Percentiles rank a stretch among this genome's conserved stretches.
Evolutionary conservation across 768 basidiomycete genomes (phyloP).

Genomic region (Panellus pusillus): DNA sequence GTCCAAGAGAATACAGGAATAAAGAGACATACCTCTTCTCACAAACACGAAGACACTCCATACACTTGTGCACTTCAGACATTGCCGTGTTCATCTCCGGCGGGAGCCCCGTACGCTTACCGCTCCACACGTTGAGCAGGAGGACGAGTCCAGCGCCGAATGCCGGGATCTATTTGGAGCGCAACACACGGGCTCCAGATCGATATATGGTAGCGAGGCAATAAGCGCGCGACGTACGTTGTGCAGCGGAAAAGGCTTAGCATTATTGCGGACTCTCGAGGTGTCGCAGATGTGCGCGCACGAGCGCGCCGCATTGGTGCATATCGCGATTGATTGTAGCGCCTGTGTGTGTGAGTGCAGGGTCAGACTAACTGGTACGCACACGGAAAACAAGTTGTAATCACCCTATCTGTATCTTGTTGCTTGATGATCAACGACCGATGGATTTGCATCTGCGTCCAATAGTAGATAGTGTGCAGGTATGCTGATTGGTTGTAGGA

Average conservation of each 20-base stretch:
- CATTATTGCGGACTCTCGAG: conserved; percentile 31
- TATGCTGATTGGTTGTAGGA: too few relatives aligned
- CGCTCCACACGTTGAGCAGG: conserved; percentile 67
- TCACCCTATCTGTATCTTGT: too few relatives aligned
- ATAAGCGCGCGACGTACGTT: too few relatives aligned
- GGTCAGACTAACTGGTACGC: too few relatives aligned
- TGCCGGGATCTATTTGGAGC: conserved; percentile 30
- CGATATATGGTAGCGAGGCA: too few relatives aligned
- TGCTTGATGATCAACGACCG: too few relatives aligned
- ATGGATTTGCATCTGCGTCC: too few relatives aligned
- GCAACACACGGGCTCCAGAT: too few relatives aligned
- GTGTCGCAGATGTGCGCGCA: conserved; percentile 69
- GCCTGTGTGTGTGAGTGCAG: too few relatives aligned
- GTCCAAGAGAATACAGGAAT: too few relatives aligned
- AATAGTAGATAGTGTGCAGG: too few relatives aligned
- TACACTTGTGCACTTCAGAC: conserved; percentile 59
- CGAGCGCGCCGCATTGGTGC: conserved; percentile 80
- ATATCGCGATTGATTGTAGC: conserved; percentile 73
- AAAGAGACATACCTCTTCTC: conserved; percentile 38
- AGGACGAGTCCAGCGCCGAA: conserved; percentile 53
- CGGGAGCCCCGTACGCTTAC: conserved; percentile 45
- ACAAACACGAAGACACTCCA: conserved; percentile 44
- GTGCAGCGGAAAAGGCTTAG: conserved; percentile 32
- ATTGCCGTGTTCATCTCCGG: conserved; percentile 53
- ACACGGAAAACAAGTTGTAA: too few relatives aligned